A percentile compares a stretch with the other conserved stretches of the same genome.
Conservation (phyloP, 2,329 filamentous ascomycete genomes). For the Gremmenia infestans region DNA sequence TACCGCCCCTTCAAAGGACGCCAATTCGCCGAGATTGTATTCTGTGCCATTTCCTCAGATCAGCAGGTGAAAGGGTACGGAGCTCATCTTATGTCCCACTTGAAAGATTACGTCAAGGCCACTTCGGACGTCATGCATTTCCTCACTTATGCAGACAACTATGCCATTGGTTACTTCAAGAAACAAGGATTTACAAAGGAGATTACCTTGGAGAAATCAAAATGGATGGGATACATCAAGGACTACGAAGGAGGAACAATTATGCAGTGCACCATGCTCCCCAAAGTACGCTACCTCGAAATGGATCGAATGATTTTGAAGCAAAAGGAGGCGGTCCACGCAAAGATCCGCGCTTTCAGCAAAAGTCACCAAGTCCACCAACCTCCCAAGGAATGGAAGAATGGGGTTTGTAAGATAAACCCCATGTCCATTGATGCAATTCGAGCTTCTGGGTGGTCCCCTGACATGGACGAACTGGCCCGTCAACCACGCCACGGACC, state of each 20-base stretch:
- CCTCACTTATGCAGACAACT: conserved; percentile 97
- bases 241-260: conserved; percentile 98
- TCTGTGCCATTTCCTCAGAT: conserved; percentile 94
- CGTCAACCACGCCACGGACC: conserved; percentile 92
- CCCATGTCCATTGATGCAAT: conserved; percentile 84
- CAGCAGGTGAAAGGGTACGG: conserved; percentile 99
- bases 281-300: conserved; percentile 90
- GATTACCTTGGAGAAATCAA: conserved; percentile 81
- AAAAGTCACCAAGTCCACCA: conserved; percentile 83
- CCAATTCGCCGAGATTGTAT: conserved; percentile 95
- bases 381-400: conserved; percentile 82
- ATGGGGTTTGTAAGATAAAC: conserved; percentile 69
- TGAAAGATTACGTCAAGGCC: conserved; percentile 97
- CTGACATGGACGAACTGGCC: conserved; percentile 95
- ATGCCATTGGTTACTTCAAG: conserved; percentile 98
- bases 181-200: conserved; percentile 99
- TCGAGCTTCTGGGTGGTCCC: conserved; percentile 87
- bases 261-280: conserved; percentile 98
- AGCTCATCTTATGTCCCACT: conserved; percentile 93
- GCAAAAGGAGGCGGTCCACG: conserved; percentile 91
- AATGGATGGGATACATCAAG: conserved; percentile 99
- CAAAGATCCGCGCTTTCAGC: conserved; percentile 88
- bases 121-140: conserved; percentile 98
- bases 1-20: conserved; percentile 91
- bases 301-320: conserved; percentile 90